Conservation (phyloP, 441 rosid species). For the Pelargonium exstipulatum region DNA sequence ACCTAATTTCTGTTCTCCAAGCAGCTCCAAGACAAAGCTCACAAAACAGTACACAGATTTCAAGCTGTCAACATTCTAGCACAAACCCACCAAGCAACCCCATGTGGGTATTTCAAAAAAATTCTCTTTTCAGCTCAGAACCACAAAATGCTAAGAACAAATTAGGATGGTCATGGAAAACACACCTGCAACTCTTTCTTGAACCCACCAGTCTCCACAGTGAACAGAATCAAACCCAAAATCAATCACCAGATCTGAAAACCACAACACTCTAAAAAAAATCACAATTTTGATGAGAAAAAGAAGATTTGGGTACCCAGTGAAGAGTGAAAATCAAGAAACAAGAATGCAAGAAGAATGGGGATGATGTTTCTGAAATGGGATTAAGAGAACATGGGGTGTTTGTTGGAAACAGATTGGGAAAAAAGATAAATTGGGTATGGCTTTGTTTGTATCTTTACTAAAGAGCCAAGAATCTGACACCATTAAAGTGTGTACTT, state of each 20-base stretch:
- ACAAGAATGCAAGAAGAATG: not conserved
- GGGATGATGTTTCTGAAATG: not conserved
- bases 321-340: not conserved
- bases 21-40: slow-evolving; percentile 4
- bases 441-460: slow-evolving; percentile 1
- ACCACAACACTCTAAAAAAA: not conserved
- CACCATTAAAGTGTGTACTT: slow-evolving; percentile 14
- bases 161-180: slow-evolving; percentile 10
- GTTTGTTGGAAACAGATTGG: slow-evolving; percentile 42
- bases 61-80: slow-evolving; percentile 12
- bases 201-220: slow-evolving; percentile 14
- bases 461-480: slow-evolving; percentile 23
- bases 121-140: not conserved
- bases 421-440: slow-evolving; percentile 25
- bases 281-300: not conserved
- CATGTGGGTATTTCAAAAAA: slow-evolving; percentile 17
- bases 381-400: slow-evolving; percentile 42
- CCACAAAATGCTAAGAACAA: slow-evolving; percentile 15
- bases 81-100: slow-evolving; percentile 24
- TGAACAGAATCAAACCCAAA: slow-evolving; percentile 9
- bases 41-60: slow-evolving; percentile 9
- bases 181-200: slow-evolving; percentile 23
- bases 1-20: not conserved
- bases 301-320: not conserved
- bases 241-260: slow-evolving; percentile 5